Conservation (phyloP, 1,284 basidiomycete species). For the Jaminaea rosea region DNA sequence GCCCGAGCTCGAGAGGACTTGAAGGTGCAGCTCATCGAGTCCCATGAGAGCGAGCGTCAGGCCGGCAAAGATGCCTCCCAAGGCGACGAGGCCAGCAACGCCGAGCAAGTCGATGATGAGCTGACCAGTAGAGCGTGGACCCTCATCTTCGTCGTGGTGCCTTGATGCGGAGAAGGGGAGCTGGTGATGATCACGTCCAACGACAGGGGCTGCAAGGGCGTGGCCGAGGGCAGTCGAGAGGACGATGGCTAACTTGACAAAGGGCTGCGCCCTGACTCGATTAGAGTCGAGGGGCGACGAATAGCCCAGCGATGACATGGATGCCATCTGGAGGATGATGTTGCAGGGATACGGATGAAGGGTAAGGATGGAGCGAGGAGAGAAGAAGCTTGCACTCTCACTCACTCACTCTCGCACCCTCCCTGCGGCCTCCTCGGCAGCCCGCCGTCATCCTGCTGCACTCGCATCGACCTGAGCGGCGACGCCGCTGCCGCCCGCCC, state of each 20-base stretch:
- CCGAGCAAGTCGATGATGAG: constrained; percentile 28
- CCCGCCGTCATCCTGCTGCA: no score
- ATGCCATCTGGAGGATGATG: no score
- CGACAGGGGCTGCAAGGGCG: constrained; percentile 4
- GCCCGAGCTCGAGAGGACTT: constrained; percentile 72
- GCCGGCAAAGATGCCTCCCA: constrained; percentile 52
- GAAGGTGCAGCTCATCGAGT: constrained; percentile 80
- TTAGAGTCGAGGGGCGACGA: no score
- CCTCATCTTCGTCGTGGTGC: constrained; percentile 1
- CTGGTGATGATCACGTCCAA: not conserved
- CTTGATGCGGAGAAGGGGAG: not conserved
- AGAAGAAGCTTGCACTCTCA: no score
- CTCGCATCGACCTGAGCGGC: no score
- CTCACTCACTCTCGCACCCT: no score
- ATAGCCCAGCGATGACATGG: no score
- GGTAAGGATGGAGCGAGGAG: no score
- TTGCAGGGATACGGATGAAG: no score
- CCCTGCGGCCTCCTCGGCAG: no score
- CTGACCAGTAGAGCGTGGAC: constrained; percentile 19
- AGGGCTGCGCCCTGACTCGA: not conserved
- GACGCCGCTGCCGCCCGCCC: no score
- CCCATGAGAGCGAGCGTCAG: constrained; percentile 90
- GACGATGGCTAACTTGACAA: constrained; percentile 5
- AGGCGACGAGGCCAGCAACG: constrained; percentile 35
- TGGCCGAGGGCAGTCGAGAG: constrained; percentile 5